Base-by-base conservation (phyloP, 331 rosid species). In the Acacia pycnantha region DNA sequence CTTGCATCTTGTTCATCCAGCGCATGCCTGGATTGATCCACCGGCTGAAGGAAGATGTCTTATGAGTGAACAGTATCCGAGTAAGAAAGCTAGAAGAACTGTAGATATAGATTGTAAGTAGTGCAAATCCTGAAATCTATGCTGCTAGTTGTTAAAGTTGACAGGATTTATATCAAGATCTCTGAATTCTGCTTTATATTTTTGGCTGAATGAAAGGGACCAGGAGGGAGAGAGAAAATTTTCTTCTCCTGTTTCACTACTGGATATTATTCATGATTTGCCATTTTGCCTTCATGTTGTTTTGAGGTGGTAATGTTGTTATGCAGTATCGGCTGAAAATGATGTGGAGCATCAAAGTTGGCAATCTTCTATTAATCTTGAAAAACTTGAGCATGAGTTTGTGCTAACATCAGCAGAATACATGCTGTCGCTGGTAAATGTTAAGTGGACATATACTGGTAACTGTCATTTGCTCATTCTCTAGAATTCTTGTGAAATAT, bases 1-100 rank as follows among this genome's bases (percentile, higher is more conserved):
- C 43, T 85, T 95, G 85, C 90, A 92, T 88, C 99, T 95, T 87
- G 97, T 90, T 86, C 98, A 86, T 79, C 97, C 97, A 69, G 90
- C 90, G 56, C 90, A 85, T 87, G 92, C 97, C 37, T 95, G 97
- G 94, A 90, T 95, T 84, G 99, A 91, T 86, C 87, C 86, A 79
- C 85, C 81, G 58, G 82, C 82, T 29, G 97, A 90, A 53, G 89
- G 85, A 82, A 84, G 83, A 81, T 74, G 88, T 84, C 86, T 79
- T 80, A 85, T 65, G 50, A 81, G 80, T 4, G 89, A 85, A 86
- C 89, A 89, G 69, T 89, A 87, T 82, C 99, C 94, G 11, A 88
- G 83, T 83, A 91, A 95, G 90, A 95, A 88, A 86, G 97, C 90
- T 79, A 93, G 74, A 89, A 82, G 86, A 83, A 85, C 88, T 51